Evolutionary conservation across 352 stramenopile species (phyloP).

Genomic region (Blastocystis sp.): DNA sequence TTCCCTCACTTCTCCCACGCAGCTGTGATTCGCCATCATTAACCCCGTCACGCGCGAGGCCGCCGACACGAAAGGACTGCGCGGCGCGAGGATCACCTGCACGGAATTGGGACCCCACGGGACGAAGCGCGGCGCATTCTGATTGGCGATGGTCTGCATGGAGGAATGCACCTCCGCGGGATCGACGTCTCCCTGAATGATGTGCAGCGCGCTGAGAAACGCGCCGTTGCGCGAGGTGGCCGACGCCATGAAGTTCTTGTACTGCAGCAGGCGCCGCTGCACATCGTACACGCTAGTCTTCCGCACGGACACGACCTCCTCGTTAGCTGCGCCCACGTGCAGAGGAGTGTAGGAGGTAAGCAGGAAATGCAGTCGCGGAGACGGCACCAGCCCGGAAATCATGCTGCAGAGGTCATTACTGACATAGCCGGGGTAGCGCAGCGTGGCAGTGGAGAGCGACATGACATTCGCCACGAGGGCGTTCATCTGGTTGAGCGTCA

Average conservation of each 20-base stretch:
- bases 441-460: constrained; percentile 93
- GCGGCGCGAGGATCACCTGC: constrained; percentile 79
- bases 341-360: constrained; percentile 99
- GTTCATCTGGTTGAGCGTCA: constrained; percentile 76
- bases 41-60: constrained; percentile 82
- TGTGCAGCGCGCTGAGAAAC: constrained; percentile 99
- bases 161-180: constrained; percentile 97
- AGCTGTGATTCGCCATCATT: constrained; percentile 98
- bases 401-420: constrained; percentile 99
- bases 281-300: constrained; percentile 98
- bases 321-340: not conserved
- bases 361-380: constrained; percentile 96
- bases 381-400: constrained; percentile 93
- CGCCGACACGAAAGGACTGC: constrained; percentile 27
- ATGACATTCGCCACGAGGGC: constrained; percentile 97
- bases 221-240: constrained; percentile 89
- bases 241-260: constrained; percentile 99
- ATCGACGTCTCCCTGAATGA: constrained; percentile 98
- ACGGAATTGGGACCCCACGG: constrained; percentile 96
- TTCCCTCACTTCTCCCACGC: constrained; percentile 83
- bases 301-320: constrained; percentile 76
- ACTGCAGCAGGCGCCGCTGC: constrained; percentile 90
- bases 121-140: constrained; percentile 93
- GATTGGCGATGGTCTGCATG: constrained; percentile 93
- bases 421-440: constrained; percentile 91